Evolutionary conservation across 2,329 filamentous ascomycete species (phyloP).

Genomic region (Colletotrichum tabaci): DNA sequence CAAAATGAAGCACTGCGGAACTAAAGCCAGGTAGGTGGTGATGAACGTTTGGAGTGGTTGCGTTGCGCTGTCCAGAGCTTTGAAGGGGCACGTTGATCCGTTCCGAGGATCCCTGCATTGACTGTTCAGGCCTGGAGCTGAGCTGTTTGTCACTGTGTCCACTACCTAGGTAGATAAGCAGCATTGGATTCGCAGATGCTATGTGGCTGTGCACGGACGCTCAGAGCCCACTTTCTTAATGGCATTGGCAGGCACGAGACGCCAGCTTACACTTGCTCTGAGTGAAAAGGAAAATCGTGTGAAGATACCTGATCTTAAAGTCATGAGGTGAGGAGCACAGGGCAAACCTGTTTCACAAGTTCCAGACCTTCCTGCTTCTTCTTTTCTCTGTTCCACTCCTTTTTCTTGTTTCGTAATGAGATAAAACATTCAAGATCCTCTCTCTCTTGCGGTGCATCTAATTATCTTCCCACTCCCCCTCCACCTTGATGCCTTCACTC

Average conservation of each 20-base stretch:
- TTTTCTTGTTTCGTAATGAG: conserved; percentile 6
- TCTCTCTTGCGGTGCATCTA: background rate
- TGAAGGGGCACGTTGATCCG: conserved; percentile 31
- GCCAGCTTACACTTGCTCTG: conserved; percentile 39
- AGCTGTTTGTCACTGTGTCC: conserved; percentile 21
- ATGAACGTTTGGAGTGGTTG: conserved; percentile 15
- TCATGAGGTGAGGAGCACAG: conserved; percentile 40
- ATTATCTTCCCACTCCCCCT: background rate
- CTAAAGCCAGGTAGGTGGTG: conserved; percentile 32
- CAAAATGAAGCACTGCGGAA: background rate
- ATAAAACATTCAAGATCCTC: background rate
- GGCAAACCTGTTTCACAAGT: conserved; percentile 37
- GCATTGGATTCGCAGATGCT: conserved; percentile 10
- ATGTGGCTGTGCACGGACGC: conserved; percentile 30
- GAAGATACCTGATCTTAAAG: conserved; percentile 10
- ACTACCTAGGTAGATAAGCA: background rate
- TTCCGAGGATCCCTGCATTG: conserved; percentile 28
- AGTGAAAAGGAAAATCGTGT: conserved; percentile 23
- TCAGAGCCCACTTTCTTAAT: conserved; percentile 24
- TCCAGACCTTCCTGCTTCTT: background rate
- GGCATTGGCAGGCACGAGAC: conserved; percentile 37
- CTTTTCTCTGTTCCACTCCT: background rate
- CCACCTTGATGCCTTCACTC: background rate
- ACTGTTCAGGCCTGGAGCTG: background rate
- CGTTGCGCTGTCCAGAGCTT: conserved; percentile 35